Conservation (phyloP, 345 rosid species). For the Aquilaria malaccensis region DNA sequence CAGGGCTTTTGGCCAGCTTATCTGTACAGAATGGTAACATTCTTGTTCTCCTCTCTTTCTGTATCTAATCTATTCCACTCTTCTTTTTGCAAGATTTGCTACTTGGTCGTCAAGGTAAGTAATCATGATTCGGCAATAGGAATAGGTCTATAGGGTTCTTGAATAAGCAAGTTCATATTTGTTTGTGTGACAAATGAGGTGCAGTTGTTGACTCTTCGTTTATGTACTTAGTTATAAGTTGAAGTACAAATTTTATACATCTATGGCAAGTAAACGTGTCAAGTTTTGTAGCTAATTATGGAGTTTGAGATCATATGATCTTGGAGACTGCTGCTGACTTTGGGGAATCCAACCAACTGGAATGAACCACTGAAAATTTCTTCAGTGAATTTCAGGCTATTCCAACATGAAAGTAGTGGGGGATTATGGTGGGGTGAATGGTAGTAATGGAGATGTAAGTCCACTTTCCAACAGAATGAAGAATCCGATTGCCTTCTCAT, state of each 20-base stretch:
- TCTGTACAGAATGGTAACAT: conserved; percentile 66
- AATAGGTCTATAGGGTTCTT: too few species aligned
- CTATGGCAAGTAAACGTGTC: too few species aligned
- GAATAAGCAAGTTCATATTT: too few species aligned
- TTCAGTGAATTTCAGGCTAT: conserved; percentile 48
- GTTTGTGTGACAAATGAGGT: too few species aligned
- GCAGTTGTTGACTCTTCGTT: not conserved
- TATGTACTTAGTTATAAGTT: not conserved
- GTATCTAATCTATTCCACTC: too few species aligned
- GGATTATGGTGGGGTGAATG: conserved; percentile 36
- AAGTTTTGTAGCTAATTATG: too few species aligned
- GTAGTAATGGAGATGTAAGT: conserved; percentile 40
- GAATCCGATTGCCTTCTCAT: conserved; percentile 50
- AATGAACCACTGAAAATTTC: conserved; percentile 15
- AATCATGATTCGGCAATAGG: too few species aligned
- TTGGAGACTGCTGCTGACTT: not conserved
- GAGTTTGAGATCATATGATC: too few species aligned
- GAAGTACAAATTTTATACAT: not conserved
- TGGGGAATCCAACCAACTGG: conserved; percentile 4
- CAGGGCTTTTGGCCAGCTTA: conserved; percentile 57
- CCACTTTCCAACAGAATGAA: conserved; percentile 42
- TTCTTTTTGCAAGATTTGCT: too few species aligned
- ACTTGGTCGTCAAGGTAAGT: too few species aligned
- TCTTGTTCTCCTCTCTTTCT: conserved; percentile 11
- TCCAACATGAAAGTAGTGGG: conserved; percentile 36